Percentiles rank a stretch among this genome's conserved stretches.
phyloP scores from a whole-genome alignment of 2,329 filamentous ascomycete genomes.

The Scedosporium boydii region DNA sequence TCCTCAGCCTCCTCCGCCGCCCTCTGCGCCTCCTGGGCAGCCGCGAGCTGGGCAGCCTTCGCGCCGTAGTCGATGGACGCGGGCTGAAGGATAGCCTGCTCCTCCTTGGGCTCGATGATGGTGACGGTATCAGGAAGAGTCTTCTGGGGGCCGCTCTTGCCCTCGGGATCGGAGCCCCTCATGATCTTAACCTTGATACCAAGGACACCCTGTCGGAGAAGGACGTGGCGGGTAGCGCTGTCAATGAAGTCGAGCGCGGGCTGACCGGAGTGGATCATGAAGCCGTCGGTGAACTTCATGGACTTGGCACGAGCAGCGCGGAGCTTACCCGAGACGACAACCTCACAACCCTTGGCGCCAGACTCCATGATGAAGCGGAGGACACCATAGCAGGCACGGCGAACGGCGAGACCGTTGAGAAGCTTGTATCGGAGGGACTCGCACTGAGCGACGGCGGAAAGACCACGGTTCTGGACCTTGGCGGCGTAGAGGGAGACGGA shows the following conservation, averaged over 20 bases:
- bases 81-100: constrained; percentile 88
- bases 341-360: constrained; percentile 99
- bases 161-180: constrained; percentile 98
- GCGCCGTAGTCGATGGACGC: constrained; percentile 98
- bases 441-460: constrained; percentile 99
- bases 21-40: constrained; percentile 54
- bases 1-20: constrained; percentile 51
- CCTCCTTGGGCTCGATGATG: constrained; percentile 99
- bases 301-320: constrained; percentile 98
- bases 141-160: constrained; percentile 97
- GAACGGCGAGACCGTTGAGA: constrained; percentile 97
- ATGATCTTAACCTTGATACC: constrained; percentile 99
- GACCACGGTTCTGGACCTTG: constrained; percentile 99
- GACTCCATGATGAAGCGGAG: constrained; percentile 99
- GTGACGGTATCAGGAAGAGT: constrained; percentile 96
- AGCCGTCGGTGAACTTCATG: constrained; percentile 99
- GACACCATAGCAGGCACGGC: constrained; percentile 99
- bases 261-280: constrained; percentile 99
- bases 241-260: constrained; percentile 99
- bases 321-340: constrained; percentile 98
- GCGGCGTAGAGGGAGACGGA: constrained; percentile 98
- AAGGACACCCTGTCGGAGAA: constrained; percentile 98
- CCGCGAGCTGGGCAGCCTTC: constrained; percentile 53
- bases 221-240: constrained; percentile 95
- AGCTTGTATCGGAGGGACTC: constrained; percentile 99